Percentiles rank a stretch among this genome's conserved stretches.
phyloP scores from a whole-genome alignment of 139 green algal species.

The Nannochloris sp. region DNA sequence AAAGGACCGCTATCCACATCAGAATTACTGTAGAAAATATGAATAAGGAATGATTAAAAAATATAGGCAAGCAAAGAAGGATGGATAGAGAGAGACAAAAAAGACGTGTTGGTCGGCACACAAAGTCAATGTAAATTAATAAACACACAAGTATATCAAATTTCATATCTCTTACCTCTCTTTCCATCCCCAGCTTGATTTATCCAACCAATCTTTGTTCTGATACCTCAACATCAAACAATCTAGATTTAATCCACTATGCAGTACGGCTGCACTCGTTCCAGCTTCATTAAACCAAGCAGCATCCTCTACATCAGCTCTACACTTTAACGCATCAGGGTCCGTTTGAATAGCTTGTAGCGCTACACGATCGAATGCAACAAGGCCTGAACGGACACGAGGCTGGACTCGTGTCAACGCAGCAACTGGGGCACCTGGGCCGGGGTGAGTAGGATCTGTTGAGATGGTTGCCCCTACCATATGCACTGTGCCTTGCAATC shows the following conservation, averaged over 20 bases:
- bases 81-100: no score
- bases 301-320: conserved; percentile 7
- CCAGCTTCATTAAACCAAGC: conserved; percentile 51
- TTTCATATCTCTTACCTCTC: no score
- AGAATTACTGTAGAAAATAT: background rate
- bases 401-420: background rate
- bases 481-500: background rate
- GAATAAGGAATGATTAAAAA: background rate
- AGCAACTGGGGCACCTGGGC: background rate
- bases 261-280: conserved; percentile 19
- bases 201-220: conserved; percentile 15
- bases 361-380: background rate
- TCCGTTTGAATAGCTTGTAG: background rate
- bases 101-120: no score
- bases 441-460: background rate
- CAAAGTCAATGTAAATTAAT: no score
- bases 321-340: background rate
- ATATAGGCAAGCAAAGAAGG: no score
- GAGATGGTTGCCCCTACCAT: background rate
- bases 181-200: conserved; percentile 7
- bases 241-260: conserved; percentile 13
- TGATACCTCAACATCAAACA: conserved; percentile 7
- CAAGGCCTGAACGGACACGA: background rate
- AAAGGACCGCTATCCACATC: background rate
- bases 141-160: no score